phyloP scores from a whole-genome alignment of 768 basidiomycete genomes.

The Leccinellum albellum region DNA sequence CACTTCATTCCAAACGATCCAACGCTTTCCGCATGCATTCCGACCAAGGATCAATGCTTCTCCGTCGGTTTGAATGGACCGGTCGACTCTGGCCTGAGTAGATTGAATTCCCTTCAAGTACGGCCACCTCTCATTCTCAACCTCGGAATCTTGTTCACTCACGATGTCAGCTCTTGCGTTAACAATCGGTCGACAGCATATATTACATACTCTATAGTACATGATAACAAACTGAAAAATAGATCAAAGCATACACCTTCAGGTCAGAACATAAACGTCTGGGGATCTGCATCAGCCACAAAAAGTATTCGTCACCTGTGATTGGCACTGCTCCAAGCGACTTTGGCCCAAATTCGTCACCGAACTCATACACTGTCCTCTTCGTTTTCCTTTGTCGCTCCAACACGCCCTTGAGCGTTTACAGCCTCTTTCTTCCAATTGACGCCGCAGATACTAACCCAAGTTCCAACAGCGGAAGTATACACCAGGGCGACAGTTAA shows the following conservation, averaged over 20 bases:
- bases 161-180: background rate
- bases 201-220: background rate
- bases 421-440: slow-evolving; percentile 65
- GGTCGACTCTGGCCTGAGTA: no score
- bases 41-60: no score
- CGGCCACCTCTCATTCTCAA: no score
- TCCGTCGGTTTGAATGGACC: no score
- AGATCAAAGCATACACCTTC: background rate
- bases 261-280: background rate
- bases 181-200: background rate
- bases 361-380: background rate
- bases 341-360: no score
- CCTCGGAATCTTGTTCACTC: no score
- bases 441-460: slow-evolving; percentile 46
- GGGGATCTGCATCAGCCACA: no score
- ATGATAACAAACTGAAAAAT: background rate
- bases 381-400: slow-evolving; percentile 42
- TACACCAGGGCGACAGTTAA: slow-evolving; percentile 66
- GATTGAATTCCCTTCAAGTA: no score
- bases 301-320: background rate
- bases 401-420: slow-evolving; percentile 14
- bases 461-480: slow-evolving; percentile 54
- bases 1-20: no score
- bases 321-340: no score
- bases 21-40: no score